A percentile compares a stretch with the other conserved stretches of the same genome.
These are phyloP conservation scores for Anisodus tanguticus DNA, from an alignment of 257 asterid genomes.

Conservation along the genomic window DNA sequence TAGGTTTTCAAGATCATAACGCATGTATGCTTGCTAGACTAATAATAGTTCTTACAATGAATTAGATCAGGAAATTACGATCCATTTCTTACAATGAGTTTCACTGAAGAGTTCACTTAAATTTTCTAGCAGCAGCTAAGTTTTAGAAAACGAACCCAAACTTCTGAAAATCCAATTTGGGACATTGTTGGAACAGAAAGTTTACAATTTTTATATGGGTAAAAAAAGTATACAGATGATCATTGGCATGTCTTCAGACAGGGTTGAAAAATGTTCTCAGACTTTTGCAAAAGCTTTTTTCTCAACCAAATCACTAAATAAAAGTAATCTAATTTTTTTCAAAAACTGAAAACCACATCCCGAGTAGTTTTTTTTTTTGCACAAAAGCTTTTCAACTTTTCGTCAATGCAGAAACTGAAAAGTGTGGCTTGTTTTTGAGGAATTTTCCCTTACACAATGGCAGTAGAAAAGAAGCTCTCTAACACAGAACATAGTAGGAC, in stretches of 20 bases:
- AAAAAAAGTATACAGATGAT: not conserved
- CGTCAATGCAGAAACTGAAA: not conserved
- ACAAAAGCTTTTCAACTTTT: not conserved
- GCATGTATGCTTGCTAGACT: not conserved
- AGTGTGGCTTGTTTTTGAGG: slow-evolving; percentile 10
- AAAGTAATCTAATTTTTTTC: not conserved
- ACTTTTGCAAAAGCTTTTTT: not conserved
- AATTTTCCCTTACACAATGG: not conserved
- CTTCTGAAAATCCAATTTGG: not conserved
- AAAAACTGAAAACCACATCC: not conserved
- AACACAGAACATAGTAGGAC: slow-evolving; percentile 15
- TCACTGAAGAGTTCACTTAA: not conserved
- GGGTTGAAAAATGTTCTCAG: not conserved
- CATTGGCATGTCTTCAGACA: not conserved
- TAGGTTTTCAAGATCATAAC: not conserved
- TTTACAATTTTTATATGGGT: no score
- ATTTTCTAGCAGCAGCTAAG: not conserved
- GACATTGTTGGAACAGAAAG: not conserved
- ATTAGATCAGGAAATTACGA: not conserved
- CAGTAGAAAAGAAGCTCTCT: not conserved
- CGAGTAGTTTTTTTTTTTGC: not conserved
- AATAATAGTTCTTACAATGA: not conserved
- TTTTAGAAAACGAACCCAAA: not conserved
- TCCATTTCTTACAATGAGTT: not conserved
- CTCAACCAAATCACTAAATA: not conserved